Evolutionary conservation across 495 filamentous ascomycete species (phyloP), one percentile per base, ranked within the genome.

Genomic region (Annulohypoxylon maeteangense): DNA sequence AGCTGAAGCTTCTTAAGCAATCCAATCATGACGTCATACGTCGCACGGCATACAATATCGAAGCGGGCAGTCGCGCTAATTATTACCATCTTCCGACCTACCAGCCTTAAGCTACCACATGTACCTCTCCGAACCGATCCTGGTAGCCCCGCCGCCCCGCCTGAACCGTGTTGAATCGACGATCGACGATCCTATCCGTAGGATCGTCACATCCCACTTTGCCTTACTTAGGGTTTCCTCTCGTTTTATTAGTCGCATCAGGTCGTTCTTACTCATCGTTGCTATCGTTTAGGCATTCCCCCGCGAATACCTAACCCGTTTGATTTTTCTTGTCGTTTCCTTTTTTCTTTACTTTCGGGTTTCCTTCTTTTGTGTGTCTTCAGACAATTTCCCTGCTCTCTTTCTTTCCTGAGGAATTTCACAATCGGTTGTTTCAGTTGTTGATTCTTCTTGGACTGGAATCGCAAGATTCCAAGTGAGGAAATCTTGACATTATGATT

Each of bases 401-500:
- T 20, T 11, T 42, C n/a, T 44, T 12, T 4, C 8, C 7, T 44
- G 40, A 18, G 40, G 8, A 25, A 12, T 22, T 25, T 48, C 20
- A 4, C 4, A n/a, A 22, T 45, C n/a, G 22, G 22, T 51, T 16
- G 23, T 53, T 31, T 32, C 16, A 40, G 50, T 20, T 34, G 11
- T 34, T 20, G 25, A 34, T 18, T 32, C 4, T 36, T 25, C 2
- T 40, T 14, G n/a, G 2, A 56, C 11, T 8, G 4, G 7, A 29
- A 29, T 42, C 38, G 14, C 57, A 23, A 7, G 12, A 48, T 45
- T 31, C 47, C 18, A 14, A 23, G 22, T 22, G 29, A 36, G n/a
- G 32, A 38, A 42, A 36, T 11, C 59, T 57, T 23, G 22, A n/a
- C 58, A 58, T 20, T 72, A 86, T 87, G 84, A 76, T 81, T 50